These are phyloP conservation scores for Cicer judaicum DNA, from an alignment of 306 rosid species.

Conservation along the genomic window DNA sequence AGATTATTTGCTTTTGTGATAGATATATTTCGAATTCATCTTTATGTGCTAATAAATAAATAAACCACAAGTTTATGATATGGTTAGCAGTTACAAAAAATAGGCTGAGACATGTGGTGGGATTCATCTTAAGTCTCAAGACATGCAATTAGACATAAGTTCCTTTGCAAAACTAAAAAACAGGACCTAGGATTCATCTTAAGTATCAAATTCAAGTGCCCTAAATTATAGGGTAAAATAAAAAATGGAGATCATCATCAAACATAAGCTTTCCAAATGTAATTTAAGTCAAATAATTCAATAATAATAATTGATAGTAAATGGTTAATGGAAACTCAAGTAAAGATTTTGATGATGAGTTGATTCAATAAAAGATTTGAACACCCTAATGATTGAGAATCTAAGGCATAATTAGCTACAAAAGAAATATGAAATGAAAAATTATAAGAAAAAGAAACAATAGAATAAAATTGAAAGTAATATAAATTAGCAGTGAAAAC, in stretches of 20 bases:
- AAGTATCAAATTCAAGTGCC: background rate
- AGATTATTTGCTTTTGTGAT: too few relatives aligned
- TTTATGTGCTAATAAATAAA: too few relatives aligned
- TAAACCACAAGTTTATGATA: too few relatives aligned
- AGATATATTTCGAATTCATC: too few relatives aligned
- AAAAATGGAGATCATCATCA: background rate
- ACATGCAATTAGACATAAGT: conserved; percentile 20
- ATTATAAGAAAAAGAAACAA: conserved; percentile 9
- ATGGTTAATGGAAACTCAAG: conserved; percentile 15
- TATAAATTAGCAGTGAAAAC: background rate
- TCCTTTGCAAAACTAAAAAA: conserved; percentile 6
- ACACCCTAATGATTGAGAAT: background rate
- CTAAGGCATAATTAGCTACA: background rate
- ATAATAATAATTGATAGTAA: background rate
- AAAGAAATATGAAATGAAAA: conserved; percentile 4
- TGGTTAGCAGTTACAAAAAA: too few relatives aligned
- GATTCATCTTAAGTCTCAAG: too few relatives aligned
- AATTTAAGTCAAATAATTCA: conserved; percentile 1
- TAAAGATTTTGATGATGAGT: background rate
- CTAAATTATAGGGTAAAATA: background rate
- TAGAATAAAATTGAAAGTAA: conserved; percentile 12
- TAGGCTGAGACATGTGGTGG: too few relatives aligned
- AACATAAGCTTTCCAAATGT: background rate
- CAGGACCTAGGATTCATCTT: conserved; percentile 1
- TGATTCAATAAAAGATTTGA: background rate